phyloP scores from a whole-genome alignment of 371 early-diverging fungal species.

The Haplosporangium sp. region DNA sequence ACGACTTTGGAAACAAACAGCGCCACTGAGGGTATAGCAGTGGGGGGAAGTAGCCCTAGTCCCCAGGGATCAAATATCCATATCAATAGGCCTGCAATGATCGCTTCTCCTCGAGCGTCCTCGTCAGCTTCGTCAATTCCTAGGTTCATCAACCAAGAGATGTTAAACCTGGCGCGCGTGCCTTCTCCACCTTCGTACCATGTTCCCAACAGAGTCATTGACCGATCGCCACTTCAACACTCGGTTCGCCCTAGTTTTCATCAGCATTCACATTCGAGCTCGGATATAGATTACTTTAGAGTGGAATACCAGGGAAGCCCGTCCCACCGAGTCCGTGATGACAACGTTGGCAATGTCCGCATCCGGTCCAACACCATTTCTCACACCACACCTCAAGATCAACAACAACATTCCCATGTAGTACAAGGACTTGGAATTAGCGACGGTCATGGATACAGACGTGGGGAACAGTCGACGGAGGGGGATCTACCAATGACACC shows the following conservation, averaged over 20 bases:
- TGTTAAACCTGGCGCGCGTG: constrained; percentile 26
- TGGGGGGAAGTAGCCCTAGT: no score
- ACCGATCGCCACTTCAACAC: constrained; percentile 23
- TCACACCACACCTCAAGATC: constrained; percentile 17
- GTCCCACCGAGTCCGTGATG: background rate
- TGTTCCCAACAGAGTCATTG: constrained; percentile 34
- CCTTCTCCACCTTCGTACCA: constrained; percentile 44
- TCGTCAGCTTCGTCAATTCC: constrained; percentile 1
- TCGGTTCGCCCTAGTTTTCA: constrained; percentile 8
- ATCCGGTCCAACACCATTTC: constrained; percentile 37
- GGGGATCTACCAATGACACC: constrained; percentile 21
- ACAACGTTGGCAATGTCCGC: constrained; percentile 29
- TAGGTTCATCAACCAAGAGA: constrained; percentile 15
- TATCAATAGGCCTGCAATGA: background rate
- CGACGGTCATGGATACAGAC: no score
- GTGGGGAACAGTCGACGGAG: background rate
- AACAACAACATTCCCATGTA: background rate
- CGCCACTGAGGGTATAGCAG: no score
- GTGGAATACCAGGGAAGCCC: no score
- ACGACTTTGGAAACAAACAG: no score
- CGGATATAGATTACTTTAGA: constrained; percentile 2
- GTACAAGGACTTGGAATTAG: background rate
- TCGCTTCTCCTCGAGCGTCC: background rate
- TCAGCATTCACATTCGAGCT: constrained; percentile 11
- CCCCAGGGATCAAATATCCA: no score